Evolutionary conservation across 805 yeast genomes (phyloP).

Genomic region (Candida odintsovae): DNA sequence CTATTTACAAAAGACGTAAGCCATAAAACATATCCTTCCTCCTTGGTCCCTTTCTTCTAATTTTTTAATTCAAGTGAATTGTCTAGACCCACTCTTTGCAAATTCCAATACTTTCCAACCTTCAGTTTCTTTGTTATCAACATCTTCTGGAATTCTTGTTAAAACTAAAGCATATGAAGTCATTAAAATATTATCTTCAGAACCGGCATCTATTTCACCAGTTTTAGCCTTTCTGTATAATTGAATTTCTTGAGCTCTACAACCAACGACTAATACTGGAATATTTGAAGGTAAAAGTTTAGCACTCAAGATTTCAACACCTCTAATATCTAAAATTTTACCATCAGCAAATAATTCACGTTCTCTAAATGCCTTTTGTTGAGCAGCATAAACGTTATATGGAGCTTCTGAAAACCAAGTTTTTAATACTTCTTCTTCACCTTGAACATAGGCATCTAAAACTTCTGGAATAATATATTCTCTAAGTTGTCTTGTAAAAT

Average conservation of each 20-base stretch:
- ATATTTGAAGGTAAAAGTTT: slow-evolving; percentile 83
- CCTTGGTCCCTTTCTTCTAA: no score
- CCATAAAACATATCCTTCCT: background rate
- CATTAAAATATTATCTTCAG: slow-evolving; percentile 86
- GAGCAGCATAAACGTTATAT: slow-evolving; percentile 87
- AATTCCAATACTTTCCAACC: slow-evolving; percentile 97
- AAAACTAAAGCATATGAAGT: slow-evolving; percentile 95
- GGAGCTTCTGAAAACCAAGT: slow-evolving; percentile 97
- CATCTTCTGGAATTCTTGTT: slow-evolving; percentile 87
- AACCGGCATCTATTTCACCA: slow-evolving; percentile 93
- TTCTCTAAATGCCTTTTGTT: slow-evolving; percentile 85
- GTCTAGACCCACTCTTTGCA: slow-evolving; percentile 89
- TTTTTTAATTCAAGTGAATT: slow-evolving; percentile 35
- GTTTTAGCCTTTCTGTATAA: slow-evolving; percentile 84
- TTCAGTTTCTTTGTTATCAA: slow-evolving; percentile 84
- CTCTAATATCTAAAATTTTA: slow-evolving; percentile 86
- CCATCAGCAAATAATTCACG: slow-evolving; percentile 92
- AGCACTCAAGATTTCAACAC: slow-evolving; percentile 86
- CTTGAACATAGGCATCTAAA: slow-evolving; percentile 89
- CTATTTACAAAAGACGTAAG: background rate
- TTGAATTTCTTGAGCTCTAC: slow-evolving; percentile 95
- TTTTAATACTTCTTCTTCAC: slow-evolving; percentile 78
- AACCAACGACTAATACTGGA: slow-evolving; percentile 89
- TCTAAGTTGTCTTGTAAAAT: slow-evolving; percentile 76
- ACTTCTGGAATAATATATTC: slow-evolving; percentile 93